Percentiles rank a stretch among this genome's conserved stretches.
These are phyloP conservation scores for Podaxis rugospora DNA, from an alignment of 768 basidiomycete genomes.

Conservation along the genomic window DNA sequence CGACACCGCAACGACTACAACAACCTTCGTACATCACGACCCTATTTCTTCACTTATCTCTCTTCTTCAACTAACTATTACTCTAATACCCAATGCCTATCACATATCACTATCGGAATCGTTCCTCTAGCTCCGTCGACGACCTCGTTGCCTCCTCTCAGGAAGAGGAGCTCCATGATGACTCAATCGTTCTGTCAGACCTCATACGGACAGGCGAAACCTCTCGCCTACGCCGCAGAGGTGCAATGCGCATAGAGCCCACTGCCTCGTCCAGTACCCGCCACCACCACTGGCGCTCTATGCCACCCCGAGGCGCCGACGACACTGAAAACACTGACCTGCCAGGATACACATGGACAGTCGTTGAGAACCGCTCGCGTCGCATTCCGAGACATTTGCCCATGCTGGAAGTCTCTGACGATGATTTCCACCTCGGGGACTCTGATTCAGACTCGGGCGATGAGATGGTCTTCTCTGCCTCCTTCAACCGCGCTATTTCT, in stretches of 20 bases:
- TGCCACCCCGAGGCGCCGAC: neutral
- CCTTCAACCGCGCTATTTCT: constrained; percentile 4
- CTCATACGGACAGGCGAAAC: constrained; percentile 72
- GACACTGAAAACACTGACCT: constrained; percentile 14
- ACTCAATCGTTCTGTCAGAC: constrained; percentile 68
- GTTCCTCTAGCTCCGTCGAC: neutral
- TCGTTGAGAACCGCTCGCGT: constrained; percentile 4
- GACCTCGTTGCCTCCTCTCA: neutral
- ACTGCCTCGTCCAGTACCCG: constrained; percentile 7
- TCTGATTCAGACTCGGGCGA: constrained; percentile 14
- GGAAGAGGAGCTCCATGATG: constrained; percentile 31
- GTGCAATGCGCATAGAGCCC: constrained; percentile 63
- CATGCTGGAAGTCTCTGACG: constrained; percentile 6
- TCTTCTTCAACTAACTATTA: neutral
- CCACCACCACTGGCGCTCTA: constrained; percentile 5
- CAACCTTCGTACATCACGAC: neutral
- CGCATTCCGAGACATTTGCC: constrained; percentile 7
- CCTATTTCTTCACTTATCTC: neutral
- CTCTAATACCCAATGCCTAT: constrained; percentile 10
- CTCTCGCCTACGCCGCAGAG: constrained; percentile 66
- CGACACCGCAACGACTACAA: neutral
- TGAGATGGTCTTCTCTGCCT: constrained; percentile 11
- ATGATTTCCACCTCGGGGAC: constrained; percentile 9
- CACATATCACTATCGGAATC: constrained; percentile 3
- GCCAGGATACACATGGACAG: constrained; percentile 7